Base-by-base conservation (phyloP, 495 filamentous ascomycete genomes). In the Darksidea phi region DNA sequence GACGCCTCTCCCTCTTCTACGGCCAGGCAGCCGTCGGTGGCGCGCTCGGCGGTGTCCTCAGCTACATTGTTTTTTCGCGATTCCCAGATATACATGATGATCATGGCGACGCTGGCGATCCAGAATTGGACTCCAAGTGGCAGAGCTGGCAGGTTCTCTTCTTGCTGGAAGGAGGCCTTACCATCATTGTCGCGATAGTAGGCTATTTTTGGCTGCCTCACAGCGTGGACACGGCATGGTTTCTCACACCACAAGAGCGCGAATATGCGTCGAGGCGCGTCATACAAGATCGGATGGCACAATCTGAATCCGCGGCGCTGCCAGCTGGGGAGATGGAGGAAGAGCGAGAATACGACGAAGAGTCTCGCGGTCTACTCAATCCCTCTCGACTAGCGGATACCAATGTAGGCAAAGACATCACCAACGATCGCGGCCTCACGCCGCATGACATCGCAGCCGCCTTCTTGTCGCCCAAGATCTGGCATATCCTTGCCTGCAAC, bases 11-110 rank as follows among this genome's bases (percentile, higher is more conserved):
- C 20, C 63, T 84, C 48, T 84, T 84, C 66, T 85, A 79, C 53
- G 79, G 80, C 10, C 80, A 81, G 67, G 82, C 76, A 49, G 81
- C 82, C 11, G 74, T 84, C 37, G 82, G 82, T 10, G 81, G 80
- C 2, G 82, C 82, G 0, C 76, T 85, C 28, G 78, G 79, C n/a
- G 80, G 80, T 46, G 66, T 75, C 34, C 70, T 79, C 48, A 74
- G 70, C 54, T 82, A 70, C 59, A 63, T 72, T 10, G 70, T 80
- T 21, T 78, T 75, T 61, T 67, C 67, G 13, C 53, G 37, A 1
- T 75, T 73, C 59, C 47, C 60, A 20, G 25, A 24, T 15, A 55
- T 21, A 12, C 15, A 23, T 6, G 18, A 55, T 10, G 52, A 57
- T 17, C 51, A 61, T 61, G 58, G 50, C 7, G 60, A 46, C 20